Conservation (phyloP, 1,139 yeast genomes). For the Lodderomyces orthopsilosis region DNA sequence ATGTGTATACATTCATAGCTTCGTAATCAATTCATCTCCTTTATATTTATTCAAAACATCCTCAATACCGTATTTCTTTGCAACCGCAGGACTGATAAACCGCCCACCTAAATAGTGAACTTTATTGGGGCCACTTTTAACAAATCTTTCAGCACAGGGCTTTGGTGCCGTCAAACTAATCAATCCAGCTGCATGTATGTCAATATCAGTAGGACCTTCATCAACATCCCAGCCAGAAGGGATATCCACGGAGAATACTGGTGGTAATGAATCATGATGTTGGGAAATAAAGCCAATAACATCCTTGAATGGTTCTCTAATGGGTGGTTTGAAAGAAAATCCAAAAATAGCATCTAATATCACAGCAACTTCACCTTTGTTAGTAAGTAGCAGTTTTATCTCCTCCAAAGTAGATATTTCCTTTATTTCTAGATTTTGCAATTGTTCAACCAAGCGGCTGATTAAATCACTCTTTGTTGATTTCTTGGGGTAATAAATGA, state of each 20-base stretch:
- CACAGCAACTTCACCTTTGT: constrained; percentile 13
- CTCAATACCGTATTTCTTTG: constrained; percentile 68
- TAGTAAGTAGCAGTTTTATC: constrained; percentile 26
- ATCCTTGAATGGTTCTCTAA: constrained; percentile 72
- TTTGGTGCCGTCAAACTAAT: constrained; percentile 93
- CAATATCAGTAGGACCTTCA: constrained; percentile 57
- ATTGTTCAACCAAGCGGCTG: constrained; percentile 51
- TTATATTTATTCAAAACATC: constrained; percentile 32
- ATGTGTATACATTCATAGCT: constrained; percentile 19
- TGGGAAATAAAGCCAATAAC: constrained; percentile 48
- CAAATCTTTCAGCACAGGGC: constrained; percentile 65
- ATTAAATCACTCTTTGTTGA: constrained; percentile 46
- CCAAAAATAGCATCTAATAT: constrained; percentile 88
- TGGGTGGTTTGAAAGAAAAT: constrained; percentile 87
- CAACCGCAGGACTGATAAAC: constrained; percentile 65
- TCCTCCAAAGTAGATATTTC: constrained; percentile 39
- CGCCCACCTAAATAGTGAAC: constrained; percentile 88
- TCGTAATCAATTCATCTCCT: constrained; percentile 39
- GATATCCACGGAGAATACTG: constrained; percentile 79
- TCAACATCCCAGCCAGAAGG: constrained; percentile 99
- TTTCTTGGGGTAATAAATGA: constrained; percentile 65
- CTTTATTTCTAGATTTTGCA: constrained; percentile 52
- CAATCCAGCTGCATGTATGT: constrained; percentile 60
- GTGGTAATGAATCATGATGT: constrained; percentile 36
- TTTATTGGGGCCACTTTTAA: constrained; percentile 15